Percentiles rank a stretch among this genome's conserved stretches.
Evolutionary conservation across 306 rosid genomes (phyloP).

Genomic region (Quillaja saponaria): DNA sequence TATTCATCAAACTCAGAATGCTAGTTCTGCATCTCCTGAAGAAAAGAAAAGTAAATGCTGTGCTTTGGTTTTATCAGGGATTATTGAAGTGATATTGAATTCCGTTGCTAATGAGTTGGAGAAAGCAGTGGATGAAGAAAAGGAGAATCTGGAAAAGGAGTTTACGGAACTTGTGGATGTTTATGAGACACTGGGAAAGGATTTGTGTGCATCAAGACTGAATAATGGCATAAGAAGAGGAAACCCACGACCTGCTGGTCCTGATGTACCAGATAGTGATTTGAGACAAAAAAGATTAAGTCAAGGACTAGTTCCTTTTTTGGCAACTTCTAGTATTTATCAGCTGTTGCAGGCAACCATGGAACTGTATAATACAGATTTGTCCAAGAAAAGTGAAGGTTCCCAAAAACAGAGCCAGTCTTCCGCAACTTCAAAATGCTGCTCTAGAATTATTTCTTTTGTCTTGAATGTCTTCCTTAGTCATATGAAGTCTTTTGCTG

Average conservation of each 20-base stretch:
- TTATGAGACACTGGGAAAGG: slow-evolving; percentile 33
- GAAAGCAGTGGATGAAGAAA: slow-evolving; percentile 35
- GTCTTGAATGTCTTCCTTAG: slow-evolving; percentile 28
- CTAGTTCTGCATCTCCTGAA: slow-evolving; percentile 35
- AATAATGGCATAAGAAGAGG: slow-evolving; percentile 33
- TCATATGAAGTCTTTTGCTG: slow-evolving; percentile 33
- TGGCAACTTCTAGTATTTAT: slow-evolving; percentile 37
- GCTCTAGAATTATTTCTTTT: slow-evolving; percentile 32
- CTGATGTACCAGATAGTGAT: slow-evolving; percentile 21
- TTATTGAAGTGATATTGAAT: slow-evolving; percentile 42
- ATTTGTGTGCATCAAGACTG: slow-evolving; percentile 23
- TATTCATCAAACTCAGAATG: slow-evolving; percentile 32
- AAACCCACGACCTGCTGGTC: slow-evolving; percentile 17
- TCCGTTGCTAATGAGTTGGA: slow-evolving; percentile 38
- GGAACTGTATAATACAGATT: slow-evolving; percentile 21
- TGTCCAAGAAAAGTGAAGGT: slow-evolving; percentile 20
- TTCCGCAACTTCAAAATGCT: slow-evolving; percentile 30
- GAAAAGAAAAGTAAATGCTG: slow-evolving; percentile 31
- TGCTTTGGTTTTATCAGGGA: slow-evolving; percentile 32
- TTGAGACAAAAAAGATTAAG: slow-evolving; percentile 28
- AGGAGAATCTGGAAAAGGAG: slow-evolving; percentile 41
- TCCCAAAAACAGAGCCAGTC: slow-evolving; percentile 33
- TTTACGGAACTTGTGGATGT: slow-evolving; percentile 29
- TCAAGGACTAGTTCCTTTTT: slow-evolving; percentile 33
- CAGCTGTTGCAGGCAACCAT: slow-evolving; percentile 37